phyloP scores from a whole-genome alignment of 805 yeast genomes.

The Ogataea thermomethanolica region DNA sequence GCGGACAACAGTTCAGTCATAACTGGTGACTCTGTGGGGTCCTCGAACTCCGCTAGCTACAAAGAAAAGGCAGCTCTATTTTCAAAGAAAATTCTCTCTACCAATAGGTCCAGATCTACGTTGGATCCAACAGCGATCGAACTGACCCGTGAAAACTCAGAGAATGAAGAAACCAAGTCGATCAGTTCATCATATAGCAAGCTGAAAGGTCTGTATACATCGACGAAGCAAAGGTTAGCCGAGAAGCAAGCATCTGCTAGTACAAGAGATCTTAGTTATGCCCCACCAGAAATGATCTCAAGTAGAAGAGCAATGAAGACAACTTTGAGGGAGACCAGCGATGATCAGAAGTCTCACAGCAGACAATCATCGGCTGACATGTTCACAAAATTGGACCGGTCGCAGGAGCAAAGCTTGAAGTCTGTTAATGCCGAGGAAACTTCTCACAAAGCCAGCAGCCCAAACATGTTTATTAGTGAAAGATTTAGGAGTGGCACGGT shows the following conservation, averaged over 20 bases:
- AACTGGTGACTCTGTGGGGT: slow-evolving; percentile 5
- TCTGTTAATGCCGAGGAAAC: not conserved
- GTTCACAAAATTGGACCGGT: slow-evolving; percentile 4
- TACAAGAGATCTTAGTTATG: slow-evolving; percentile 17
- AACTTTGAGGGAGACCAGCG: not conserved
- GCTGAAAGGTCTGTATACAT: slow-evolving; percentile 67
- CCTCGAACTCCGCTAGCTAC: slow-evolving; percentile 8
- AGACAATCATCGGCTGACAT: slow-evolving; percentile 10
- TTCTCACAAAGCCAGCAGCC: slow-evolving; percentile 16
- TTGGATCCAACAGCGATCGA: not conserved
- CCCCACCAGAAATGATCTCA: slow-evolving; percentile 67
- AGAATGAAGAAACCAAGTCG: slow-evolving; percentile 14
- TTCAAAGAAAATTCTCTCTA: slow-evolving; percentile 8
- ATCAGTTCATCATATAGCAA: slow-evolving; percentile 49
- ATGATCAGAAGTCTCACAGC: not conserved
- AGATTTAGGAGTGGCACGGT: slow-evolving; percentile 16
- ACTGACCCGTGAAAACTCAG: not conserved
- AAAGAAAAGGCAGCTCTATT: slow-evolving; percentile 15
- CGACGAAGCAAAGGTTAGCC: slow-evolving; percentile 34
- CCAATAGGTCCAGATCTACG: not conserved
- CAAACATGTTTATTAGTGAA: slow-evolving; percentile 28
- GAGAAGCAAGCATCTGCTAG: slow-evolving; percentile 4
- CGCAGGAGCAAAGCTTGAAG: not conserved
- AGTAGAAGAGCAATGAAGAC: slow-evolving; percentile 38
- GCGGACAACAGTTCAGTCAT: slow-evolving; percentile 2